Conservation (phyloP, 108 stramenopile species). For the Licmophora abbreviata region DNA sequence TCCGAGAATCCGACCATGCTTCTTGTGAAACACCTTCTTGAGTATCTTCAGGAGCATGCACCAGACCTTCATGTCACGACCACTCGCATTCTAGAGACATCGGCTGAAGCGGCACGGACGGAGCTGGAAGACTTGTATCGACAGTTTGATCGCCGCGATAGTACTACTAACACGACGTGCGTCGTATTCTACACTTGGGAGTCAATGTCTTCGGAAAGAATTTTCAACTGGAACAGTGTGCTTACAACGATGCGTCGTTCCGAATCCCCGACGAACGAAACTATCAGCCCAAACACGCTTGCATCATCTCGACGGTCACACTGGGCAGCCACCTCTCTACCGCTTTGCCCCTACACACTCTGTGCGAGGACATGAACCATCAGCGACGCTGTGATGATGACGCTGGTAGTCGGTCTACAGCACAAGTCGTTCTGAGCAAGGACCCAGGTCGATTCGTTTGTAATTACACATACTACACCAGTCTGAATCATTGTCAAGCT, state of each 20-base stretch:
- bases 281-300: constrained; percentile 45
- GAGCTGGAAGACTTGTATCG: constrained; percentile 23
- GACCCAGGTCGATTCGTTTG: constrained; percentile 86
- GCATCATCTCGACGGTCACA: constrained; percentile 21
- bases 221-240: constrained; percentile 79
- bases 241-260: constrained; percentile 92
- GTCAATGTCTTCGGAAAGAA: constrained; percentile 45
- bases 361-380: constrained; percentile 15
- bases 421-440: constrained; percentile 22
- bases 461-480: constrained; percentile 74
- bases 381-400: constrained; percentile 1
- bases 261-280: constrained; percentile 82
- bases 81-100: constrained; percentile 57
- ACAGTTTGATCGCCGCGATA: background rate
- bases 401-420: constrained; percentile 3
- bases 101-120: constrained; percentile 35
- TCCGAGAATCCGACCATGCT: constrained; percentile 76
- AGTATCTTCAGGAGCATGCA: constrained; percentile 8
- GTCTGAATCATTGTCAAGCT: constrained; percentile 38
- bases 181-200: constrained; percentile 68
- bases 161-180: background rate
- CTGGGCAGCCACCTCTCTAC: constrained; percentile 17
- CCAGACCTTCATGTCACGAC: constrained; percentile 11
- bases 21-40: constrained; percentile 26
- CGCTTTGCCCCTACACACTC: constrained; percentile 25